These are phyloP conservation scores for Atkinsonella hypoxylon DNA, from an alignment of 2,329 filamentous ascomycete genomes.

Conservation along the genomic window DNA sequence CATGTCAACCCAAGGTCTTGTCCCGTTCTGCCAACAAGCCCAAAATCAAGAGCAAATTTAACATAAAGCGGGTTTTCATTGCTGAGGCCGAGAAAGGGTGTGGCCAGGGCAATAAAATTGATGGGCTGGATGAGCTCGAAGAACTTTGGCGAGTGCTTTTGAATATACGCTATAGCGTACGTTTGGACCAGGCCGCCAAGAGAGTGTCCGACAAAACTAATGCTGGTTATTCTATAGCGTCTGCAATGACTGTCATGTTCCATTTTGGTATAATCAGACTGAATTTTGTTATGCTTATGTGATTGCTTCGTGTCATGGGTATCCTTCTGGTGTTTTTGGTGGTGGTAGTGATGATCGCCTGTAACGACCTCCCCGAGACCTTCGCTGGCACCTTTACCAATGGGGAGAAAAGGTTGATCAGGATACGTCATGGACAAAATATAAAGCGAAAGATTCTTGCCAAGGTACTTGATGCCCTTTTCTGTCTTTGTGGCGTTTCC, in stretches of 20 bases:
- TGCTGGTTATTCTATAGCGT: conserved; percentile 78
- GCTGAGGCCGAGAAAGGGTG: conserved; percentile 81
- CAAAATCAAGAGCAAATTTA: conserved; percentile 93
- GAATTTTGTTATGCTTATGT: conserved; percentile 52
- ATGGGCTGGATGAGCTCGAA: conserved; percentile 76
- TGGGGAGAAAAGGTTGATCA: conserved; percentile 76
- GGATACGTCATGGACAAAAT: conserved; percentile 85
- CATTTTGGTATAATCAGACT: conserved; percentile 40
- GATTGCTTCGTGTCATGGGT: conserved; percentile 31
- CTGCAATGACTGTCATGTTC: conserved; percentile 36
- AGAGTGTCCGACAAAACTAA: conserved; percentile 89
- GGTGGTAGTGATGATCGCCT: conserved; percentile 25
- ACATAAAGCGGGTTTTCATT: conserved; percentile 98
- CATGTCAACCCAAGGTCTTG: conserved; percentile 92
- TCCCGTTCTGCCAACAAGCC: conserved; percentile 87
- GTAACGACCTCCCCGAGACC: conserved; percentile 28
- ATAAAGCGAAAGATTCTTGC: conserved; percentile 86
- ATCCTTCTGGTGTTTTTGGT: conserved; percentile 29
- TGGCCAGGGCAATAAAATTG: conserved; percentile 82
- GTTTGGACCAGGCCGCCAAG: conserved; percentile 83
- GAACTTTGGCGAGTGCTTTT: conserved; percentile 87
- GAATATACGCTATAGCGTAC: conserved; percentile 91
- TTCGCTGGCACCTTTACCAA: conserved; percentile 36
- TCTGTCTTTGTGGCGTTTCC: conserved; percentile 89
- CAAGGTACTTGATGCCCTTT: conserved; percentile 90